phyloP scores from a whole-genome alignment of 2,329 filamentous ascomycete genomes.

The Byssoonygena ceratinophila region DNA sequence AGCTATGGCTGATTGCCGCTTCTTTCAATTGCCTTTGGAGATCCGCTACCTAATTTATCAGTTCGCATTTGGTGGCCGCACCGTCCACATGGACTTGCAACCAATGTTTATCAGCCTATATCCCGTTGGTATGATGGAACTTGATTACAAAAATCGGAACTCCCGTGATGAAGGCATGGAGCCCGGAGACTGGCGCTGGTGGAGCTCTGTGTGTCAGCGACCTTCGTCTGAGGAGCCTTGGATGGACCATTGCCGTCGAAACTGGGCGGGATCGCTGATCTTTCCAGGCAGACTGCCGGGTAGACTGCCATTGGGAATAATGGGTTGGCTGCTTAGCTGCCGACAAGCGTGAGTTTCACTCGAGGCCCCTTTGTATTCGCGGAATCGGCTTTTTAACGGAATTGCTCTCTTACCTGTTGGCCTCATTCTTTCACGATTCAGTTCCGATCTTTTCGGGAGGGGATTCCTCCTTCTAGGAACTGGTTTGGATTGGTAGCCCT shows the following conservation, averaged over 20 bases:
- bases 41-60: conserved; percentile 21
- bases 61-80: conserved; percentile 8
- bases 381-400: neutral
- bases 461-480: neutral
- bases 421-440: neutral
- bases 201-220: conserved; percentile 11
- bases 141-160: neutral
- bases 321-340: conserved; percentile 27
- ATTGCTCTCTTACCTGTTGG: neutral
- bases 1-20: neutral
- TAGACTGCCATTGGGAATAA: conserved; percentile 19
- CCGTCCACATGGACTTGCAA: conserved; percentile 12
- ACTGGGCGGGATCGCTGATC: conserved; percentile 1
- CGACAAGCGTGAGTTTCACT: conserved; percentile 23
- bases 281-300: neutral
- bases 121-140: neutral
- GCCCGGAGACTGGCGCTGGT: conserved; percentile 12
- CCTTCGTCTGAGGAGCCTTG: neutral
- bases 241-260: conserved; percentile 7
- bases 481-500: neutral
- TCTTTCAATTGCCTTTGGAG: conserved; percentile 21
- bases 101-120: neutral
- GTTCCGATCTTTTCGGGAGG: too few relatives aligned
- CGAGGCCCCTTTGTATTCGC: neutral
- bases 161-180: neutral